Conservation (phyloP, 441 rosid genomes). For the Rhodomyrtus psidioides region DNA sequence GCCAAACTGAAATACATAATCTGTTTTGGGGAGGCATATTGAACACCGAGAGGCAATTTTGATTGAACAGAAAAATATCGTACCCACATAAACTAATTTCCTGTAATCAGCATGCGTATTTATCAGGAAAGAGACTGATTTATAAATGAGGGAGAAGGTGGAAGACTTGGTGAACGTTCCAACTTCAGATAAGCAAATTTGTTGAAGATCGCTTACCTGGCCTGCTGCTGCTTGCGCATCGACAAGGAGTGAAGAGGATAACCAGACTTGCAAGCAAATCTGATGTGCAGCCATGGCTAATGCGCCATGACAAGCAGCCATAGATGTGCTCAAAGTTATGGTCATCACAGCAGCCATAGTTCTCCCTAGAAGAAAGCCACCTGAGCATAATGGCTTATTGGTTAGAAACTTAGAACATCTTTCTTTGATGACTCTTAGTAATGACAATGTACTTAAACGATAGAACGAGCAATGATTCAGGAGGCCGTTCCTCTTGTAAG, state of each 20-base stretch:
- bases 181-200: neutral
- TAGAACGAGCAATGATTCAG: neutral
- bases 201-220: conserved; percentile 38
- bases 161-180: neutral
- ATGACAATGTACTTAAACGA: neutral
- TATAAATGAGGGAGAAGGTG: neutral
- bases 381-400: conserved; percentile 16
- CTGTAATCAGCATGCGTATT: neutral
- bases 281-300: conserved; percentile 96
- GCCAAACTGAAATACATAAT: neutral
- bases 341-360: conserved; percentile 75
- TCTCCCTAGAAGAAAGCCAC: conserved; percentile 94
- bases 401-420: neutral
- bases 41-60: neutral
- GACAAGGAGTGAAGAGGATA: conserved; percentile 87
- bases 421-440: neutral
- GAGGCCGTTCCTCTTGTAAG: neutral
- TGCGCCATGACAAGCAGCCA: conserved; percentile 96
- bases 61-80: neutral
- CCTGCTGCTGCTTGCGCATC: conserved; percentile 91
- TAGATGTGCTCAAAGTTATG: conserved; percentile 84
- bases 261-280: conserved; percentile 99
- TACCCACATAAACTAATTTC: neutral
- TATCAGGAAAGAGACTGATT: neutral
- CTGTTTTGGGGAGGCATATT: neutral